A percentile compares a stretch with the other conserved stretches of the same genome.
These are phyloP conservation scores for Phytophthora citricola DNA, from an alignment of 352 stramenopile species.

Conservation along the genomic window DNA sequence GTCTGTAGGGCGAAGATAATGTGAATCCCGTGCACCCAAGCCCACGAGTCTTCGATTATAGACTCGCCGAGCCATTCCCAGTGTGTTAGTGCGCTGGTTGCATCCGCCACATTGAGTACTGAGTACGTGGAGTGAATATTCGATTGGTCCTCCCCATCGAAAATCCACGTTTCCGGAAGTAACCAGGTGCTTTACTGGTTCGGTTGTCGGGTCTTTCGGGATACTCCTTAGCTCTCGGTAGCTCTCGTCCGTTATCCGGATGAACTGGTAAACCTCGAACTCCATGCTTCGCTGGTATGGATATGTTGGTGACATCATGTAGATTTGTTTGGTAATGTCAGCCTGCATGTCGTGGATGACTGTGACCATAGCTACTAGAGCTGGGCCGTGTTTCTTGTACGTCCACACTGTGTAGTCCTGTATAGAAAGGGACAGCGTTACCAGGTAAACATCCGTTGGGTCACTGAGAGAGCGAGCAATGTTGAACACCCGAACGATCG, in stretches of 20 bases:
- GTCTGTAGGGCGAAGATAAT: slow-evolving; percentile 38
- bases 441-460: slow-evolving; percentile 22
- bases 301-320: slow-evolving; percentile 35
- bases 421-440: slow-evolving; percentile 30
- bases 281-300: slow-evolving; percentile 37
- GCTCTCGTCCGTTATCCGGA: slow-evolving; percentile 22
- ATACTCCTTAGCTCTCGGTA: slow-evolving; percentile 27
- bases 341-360: slow-evolving; percentile 36
- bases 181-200: slow-evolving; percentile 35
- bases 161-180: slow-evolving; percentile 43
- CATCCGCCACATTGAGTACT: slow-evolving; percentile 13
- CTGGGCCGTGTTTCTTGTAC: slow-evolving; percentile 31
- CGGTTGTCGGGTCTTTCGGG: neutral
- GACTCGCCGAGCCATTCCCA: slow-evolving; percentile 26
- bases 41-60: slow-evolving; percentile 40
- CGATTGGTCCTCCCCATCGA: slow-evolving; percentile 31
- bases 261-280: slow-evolving; percentile 37
- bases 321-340: slow-evolving; percentile 22
- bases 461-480: slow-evolving; percentile 14
- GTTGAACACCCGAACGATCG: slow-evolving; percentile 31
- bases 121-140: slow-evolving; percentile 35
- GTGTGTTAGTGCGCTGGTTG: slow-evolving; percentile 9
- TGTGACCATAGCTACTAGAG: slow-evolving; percentile 32
- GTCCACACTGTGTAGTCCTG: slow-evolving; percentile 37
- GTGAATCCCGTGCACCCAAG: slow-evolving; percentile 45